Percentiles rank a stretch among this genome's conserved stretches.
phyloP scores from a whole-genome alignment of 768 basidiomycete species.

The Pleurotus cornucopiae region DNA sequence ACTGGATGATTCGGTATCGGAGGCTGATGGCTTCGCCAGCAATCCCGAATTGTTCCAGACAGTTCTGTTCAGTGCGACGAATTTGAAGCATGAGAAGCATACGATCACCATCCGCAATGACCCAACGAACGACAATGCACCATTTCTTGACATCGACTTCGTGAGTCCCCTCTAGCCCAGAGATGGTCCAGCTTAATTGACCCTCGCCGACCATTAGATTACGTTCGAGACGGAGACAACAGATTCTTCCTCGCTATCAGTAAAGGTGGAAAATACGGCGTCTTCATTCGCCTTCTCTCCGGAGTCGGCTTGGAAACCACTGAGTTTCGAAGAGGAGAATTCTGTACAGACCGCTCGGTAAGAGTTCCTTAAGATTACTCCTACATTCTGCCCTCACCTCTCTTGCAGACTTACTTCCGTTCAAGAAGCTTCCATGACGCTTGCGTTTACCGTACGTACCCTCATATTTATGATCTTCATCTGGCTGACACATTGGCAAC shows the following conservation, averaged over 20 bases:
- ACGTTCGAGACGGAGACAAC: constrained; percentile 25
- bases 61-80: constrained; percentile 30
- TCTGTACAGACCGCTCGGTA: not conserved
- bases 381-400: not conserved
- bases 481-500: not conserved
- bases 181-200: not conserved
- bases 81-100: constrained; percentile 31
- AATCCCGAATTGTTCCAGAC: constrained; percentile 33
- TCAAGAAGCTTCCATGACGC: constrained; percentile 17
- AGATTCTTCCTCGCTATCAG: not conserved
- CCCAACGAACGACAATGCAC: constrained; percentile 8
- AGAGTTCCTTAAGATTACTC: not conserved
- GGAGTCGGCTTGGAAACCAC: not conserved
- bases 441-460: constrained; percentile 21
- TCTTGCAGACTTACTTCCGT: constrained; percentile 9
- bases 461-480: not conserved
- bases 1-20: constrained; percentile 31
- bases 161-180: constrained; percentile 22
- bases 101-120: constrained; percentile 30
- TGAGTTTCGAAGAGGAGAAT: constrained; percentile 1
- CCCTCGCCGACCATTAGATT: constrained; percentile 19
- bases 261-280: not conserved
- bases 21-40: constrained; percentile 20
- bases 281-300: constrained; percentile 1
- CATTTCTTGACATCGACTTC: constrained; percentile 44